Conservation (phyloP, 1,284 basidiomycete species). For the Irpex sp. region DNA sequence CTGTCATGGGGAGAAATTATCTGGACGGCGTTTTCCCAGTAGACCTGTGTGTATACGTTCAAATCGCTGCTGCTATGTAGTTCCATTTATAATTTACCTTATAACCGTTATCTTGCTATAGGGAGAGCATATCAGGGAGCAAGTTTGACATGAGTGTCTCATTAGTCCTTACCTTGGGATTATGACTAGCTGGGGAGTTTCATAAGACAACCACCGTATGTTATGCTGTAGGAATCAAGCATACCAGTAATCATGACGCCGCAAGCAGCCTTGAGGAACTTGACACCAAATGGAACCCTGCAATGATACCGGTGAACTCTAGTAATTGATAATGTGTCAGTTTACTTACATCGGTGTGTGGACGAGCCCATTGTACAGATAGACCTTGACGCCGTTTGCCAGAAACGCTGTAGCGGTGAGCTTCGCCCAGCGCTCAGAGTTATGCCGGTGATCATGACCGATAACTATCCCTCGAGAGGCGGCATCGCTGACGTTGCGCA, state of each 20-base stretch:
- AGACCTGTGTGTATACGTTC: conserved; percentile 45
- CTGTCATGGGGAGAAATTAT: conserved; percentile 80
- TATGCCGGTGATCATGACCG: conserved; percentile 78
- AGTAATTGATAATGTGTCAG: too few species aligned
- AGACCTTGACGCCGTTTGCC: conserved; percentile 60
- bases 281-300: conserved; percentile 78
- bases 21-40: conserved; percentile 85
- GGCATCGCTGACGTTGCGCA: conserved; percentile 49
- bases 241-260: conserved; percentile 87
- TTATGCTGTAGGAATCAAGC: background rate
- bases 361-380: conserved; percentile 65
- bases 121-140: background rate
- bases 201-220: conserved; percentile 3
- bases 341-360: conserved; percentile 74
- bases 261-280: conserved; percentile 62
- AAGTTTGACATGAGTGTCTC: background rate
- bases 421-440: conserved; percentile 74
- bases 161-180: conserved; percentile 63
- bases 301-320: background rate
- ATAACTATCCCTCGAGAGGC: conserved; percentile 66
- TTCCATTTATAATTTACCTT: conserved; percentile 43
- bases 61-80: too few species aligned
- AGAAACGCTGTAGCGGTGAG: conserved; percentile 72
- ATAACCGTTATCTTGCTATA: conserved; percentile 82
- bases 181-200: conserved; percentile 65